Evolutionary conservation across 2,329 filamentous ascomycete species (phyloP).

Genomic region (Acrodontium crateriforme): DNA sequence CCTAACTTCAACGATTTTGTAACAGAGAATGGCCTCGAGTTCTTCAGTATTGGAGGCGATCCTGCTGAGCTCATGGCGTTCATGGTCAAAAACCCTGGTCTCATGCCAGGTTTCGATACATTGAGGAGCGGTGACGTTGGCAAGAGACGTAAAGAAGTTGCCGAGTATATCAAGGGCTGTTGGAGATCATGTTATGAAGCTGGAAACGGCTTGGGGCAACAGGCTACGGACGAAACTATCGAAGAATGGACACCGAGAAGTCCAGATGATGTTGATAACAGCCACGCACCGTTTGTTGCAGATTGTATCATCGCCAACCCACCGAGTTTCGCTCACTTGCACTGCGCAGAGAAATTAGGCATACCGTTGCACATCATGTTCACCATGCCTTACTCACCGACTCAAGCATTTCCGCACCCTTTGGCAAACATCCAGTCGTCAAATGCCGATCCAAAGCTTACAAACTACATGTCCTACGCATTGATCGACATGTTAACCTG

Average conservation of each 20-base stretch:
- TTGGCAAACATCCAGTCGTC: conserved; percentile 67
- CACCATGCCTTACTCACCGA: conserved; percentile 88
- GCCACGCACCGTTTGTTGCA: conserved; percentile 57
- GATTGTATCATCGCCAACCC: conserved; percentile 71
- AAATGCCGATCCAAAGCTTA: conserved; percentile 61
- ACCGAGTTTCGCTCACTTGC: conserved; percentile 62
- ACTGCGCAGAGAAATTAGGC: conserved; percentile 61
- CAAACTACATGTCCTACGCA: conserved; percentile 72
- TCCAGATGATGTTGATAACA: conserved; percentile 27
- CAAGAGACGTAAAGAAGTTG: conserved; percentile 59
- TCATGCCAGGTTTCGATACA: conserved; percentile 71
- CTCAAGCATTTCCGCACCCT: conserved; percentile 73
- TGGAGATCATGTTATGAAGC: conserved; percentile 78
- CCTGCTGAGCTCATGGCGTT: conserved; percentile 49
- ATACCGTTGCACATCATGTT: conserved; percentile 79
- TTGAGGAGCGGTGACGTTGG: conserved; percentile 64
- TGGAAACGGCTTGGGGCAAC: conserved; percentile 46
- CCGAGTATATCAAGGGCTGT: conserved; percentile 67
- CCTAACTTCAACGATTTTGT: conserved; percentile 37
- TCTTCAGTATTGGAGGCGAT: conserved; percentile 39
- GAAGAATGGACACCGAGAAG: conserved; percentile 31
- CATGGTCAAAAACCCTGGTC: conserved; percentile 78
- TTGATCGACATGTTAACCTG: conserved; percentile 85
- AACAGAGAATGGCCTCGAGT: conserved; percentile 35
- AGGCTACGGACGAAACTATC: conserved; percentile 26